phyloP scores from a whole-genome alignment of 192 early-diverging fungal genomes.

The Chytriomyces sp. region DNA sequence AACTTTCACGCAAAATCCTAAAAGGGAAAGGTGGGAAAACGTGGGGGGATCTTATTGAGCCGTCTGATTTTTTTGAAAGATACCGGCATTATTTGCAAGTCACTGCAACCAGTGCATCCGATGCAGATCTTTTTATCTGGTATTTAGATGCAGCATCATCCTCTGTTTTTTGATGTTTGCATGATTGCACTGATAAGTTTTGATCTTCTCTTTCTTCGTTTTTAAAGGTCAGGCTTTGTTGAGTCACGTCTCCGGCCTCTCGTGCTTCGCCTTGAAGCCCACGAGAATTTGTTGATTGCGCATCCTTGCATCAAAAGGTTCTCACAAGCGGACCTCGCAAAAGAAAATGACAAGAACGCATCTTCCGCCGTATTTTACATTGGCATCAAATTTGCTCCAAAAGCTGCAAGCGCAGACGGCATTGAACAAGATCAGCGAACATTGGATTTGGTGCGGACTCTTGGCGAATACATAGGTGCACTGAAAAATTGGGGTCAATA shows the following conservation, averaged over 20 bases:
- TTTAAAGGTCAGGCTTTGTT: conserved; percentile 78
- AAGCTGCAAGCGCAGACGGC: no score
- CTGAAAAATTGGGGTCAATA: no score
- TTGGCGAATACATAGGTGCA: no score
- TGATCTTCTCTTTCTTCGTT: not conserved
- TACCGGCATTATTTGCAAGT: conserved; percentile 77
- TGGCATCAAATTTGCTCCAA: no score
- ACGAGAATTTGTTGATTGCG: no score
- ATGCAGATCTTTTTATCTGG: conserved; percentile 78
- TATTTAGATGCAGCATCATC: conserved; percentile 18
- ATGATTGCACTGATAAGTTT: not conserved
- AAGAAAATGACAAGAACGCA: no score
- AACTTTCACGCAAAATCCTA: conserved; percentile 77
- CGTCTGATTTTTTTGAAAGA: no score
- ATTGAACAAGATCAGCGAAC: no score
- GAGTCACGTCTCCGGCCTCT: conserved; percentile 89
- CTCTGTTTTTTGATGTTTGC: not conserved
- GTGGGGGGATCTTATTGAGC: conserved; percentile 84
- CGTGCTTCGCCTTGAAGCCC: conserved; percentile 73
- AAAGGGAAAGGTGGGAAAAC: conserved; percentile 58
- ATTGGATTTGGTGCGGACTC: no score
- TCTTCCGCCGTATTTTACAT: no score
- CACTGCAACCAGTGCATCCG: conserved; percentile 74
- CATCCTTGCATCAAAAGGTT: no score
- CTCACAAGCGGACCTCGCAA: no score